phyloP scores from a whole-genome alignment of 2,329 filamentous ascomycete genomes.

The Zalaria obscura region DNA sequence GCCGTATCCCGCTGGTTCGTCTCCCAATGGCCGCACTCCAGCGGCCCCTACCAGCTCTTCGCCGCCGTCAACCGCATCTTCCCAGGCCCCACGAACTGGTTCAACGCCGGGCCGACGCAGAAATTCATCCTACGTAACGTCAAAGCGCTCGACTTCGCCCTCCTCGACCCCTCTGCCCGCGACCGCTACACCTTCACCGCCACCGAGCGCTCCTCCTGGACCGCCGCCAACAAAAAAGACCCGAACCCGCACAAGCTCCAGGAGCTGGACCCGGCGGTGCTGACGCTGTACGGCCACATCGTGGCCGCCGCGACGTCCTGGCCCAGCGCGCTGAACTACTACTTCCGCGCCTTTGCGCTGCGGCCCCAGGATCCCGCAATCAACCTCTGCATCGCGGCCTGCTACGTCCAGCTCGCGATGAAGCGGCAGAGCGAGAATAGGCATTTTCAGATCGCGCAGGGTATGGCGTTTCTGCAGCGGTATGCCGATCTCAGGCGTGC shows the following conservation, averaged over 20 bases:
- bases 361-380: slow-evolving; percentile 65
- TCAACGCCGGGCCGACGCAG: slow-evolving; percentile 67
- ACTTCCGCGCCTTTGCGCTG: slow-evolving; percentile 51
- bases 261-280: slow-evolving; percentile 61
- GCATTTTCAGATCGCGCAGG: slow-evolving; percentile 76
- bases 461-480: slow-evolving; percentile 62
- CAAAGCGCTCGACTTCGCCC: slow-evolving; percentile 66
- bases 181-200: slow-evolving; percentile 24
- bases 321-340: slow-evolving; percentile 75
- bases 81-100: slow-evolving; percentile 59
- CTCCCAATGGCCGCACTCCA: slow-evolving; percentile 63
- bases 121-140: slow-evolving; percentile 88
- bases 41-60: slow-evolving; percentile 74
- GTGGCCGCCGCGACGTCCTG: slow-evolving; percentile 74
- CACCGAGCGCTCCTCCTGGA: slow-evolving; percentile 24
- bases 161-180: slow-evolving; percentile 40
- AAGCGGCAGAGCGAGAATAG: slow-evolving; percentile 84
- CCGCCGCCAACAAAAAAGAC: slow-evolving; percentile 20
- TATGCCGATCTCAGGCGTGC: slow-evolving; percentile 50
- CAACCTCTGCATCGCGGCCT: slow-evolving; percentile 66
- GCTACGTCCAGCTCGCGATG: slow-evolving; percentile 77
- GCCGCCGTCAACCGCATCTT: slow-evolving; percentile 63
- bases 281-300: slow-evolving; percentile 85
- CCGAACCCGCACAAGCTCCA: slow-evolving; percentile 8
- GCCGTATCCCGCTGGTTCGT: slow-evolving; percentile 71